phyloP scores from a whole-genome alignment of 139 green algal species.

The Chlorella sp. region DNA sequence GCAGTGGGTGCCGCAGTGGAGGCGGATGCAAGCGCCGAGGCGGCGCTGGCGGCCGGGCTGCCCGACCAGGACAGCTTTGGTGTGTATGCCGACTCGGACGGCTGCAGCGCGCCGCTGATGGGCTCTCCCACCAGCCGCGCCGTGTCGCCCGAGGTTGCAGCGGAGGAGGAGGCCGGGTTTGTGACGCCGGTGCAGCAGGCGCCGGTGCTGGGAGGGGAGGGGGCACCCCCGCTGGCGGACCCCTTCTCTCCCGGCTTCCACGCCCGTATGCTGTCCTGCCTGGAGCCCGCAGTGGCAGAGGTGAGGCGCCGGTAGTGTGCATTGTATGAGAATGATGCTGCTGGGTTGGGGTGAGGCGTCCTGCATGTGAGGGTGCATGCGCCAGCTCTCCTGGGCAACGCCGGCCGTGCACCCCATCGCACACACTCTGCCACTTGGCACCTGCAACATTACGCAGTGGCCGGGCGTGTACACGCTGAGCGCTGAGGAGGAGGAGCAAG shows the following conservation, averaged over 20 bases:
- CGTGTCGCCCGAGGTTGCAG: not conserved
- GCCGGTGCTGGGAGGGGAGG: not conserved
- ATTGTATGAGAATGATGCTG: no score
- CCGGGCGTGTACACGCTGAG: conserved; percentile 31
- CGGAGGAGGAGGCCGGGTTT: conserved; percentile 2
- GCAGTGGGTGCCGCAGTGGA: not conserved
- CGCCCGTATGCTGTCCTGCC: conserved; percentile 28
- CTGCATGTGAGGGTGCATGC: not conserved
- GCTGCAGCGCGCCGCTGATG: not conserved
- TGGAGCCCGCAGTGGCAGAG: conserved; percentile 39
- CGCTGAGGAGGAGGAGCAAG: conserved; percentile 12
- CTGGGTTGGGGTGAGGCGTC: not conserved
- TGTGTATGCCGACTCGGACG: conserved; percentile 1
- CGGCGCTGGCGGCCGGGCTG: conserved; percentile 10
- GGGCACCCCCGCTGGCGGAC: conserved; percentile 9
- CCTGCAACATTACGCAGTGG: conserved; percentile 31
- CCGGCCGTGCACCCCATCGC: not conserved
- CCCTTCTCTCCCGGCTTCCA: conserved; percentile 46
- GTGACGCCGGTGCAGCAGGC: conserved; percentile 3
- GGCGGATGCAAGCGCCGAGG: conserved; percentile 18
- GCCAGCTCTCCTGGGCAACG: not conserved
- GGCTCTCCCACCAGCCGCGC: not conserved
- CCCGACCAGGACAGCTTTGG: conserved; percentile 9
- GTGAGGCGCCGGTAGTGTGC: not conserved
- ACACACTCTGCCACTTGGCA: not conserved